phyloP scores from a whole-genome alignment of 805 yeast genomes.

The Lachancea sp. region DNA sequence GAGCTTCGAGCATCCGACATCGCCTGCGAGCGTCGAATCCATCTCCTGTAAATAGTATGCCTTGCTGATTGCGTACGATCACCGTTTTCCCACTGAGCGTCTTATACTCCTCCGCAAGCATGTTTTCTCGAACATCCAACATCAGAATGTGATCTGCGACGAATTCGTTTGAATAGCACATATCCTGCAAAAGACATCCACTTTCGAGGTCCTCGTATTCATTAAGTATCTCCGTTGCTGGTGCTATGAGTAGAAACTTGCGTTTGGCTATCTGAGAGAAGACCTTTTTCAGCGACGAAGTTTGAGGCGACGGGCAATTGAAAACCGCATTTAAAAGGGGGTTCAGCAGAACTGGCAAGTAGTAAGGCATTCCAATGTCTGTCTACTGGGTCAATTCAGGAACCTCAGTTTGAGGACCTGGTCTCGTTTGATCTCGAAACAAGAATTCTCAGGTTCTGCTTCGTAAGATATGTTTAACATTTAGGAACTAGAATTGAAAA shows the following conservation, averaged over 20 bases:
- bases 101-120: slow-evolving; percentile 32
- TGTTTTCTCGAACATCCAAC: slow-evolving; percentile 28
- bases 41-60: slow-evolving; percentile 46
- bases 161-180: slow-evolving; percentile 55
- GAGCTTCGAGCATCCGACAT: slow-evolving; percentile 40
- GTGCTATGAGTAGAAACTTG: slow-evolving; percentile 57
- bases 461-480: neutral
- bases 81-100: slow-evolving; percentile 55
- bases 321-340: slow-evolving; percentile 61
- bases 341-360: slow-evolving; percentile 51
- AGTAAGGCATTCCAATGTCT: slow-evolving; percentile 29
- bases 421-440: neutral
- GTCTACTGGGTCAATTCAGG: neutral
- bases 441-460: neutral
- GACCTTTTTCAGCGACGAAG: slow-evolving; percentile 43
- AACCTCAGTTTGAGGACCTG: neutral
- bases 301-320: slow-evolving; percentile 51
- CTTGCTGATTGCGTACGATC: slow-evolving; percentile 43
- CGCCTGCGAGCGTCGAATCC: slow-evolving; percentile 48
- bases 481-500: no score
- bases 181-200: slow-evolving; percentile 39
- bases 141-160: slow-evolving; percentile 55
- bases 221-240: slow-evolving; percentile 45
- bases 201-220: slow-evolving; percentile 36
- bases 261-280: slow-evolving; percentile 42